Evolutionary conservation across 2,329 filamentous ascomycete genomes (phyloP).

Genomic region (Pseudocercospora macadamiae): DNA sequence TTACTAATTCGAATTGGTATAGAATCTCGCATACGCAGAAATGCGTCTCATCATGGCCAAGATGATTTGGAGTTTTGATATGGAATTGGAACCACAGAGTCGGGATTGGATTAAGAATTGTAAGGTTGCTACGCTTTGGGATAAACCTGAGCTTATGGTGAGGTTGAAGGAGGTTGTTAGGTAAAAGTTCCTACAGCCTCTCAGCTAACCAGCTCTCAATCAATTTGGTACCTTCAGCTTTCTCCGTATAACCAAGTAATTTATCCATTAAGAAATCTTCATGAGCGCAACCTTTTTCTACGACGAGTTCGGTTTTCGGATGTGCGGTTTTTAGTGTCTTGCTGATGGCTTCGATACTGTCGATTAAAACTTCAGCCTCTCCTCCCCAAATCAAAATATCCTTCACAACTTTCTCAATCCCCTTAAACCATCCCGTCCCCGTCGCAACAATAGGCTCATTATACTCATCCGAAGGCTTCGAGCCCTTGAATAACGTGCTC

Average conservation of each 20-base stretch:
- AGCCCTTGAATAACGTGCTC: constrained; percentile 52
- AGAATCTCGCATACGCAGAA: constrained; percentile 43
- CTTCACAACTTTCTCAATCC: constrained; percentile 46
- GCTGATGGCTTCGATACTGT: constrained; percentile 57
- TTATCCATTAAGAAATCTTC: constrained; percentile 48
- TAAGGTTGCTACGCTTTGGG: constrained; percentile 28
- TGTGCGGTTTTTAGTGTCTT: constrained; percentile 50
- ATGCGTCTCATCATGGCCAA: constrained; percentile 44
- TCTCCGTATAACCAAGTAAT: constrained; percentile 43
- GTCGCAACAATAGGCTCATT: constrained; percentile 57
- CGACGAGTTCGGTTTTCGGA: constrained; percentile 39
- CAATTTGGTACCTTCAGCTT: constrained; percentile 40
- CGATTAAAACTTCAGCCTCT: constrained; percentile 59
- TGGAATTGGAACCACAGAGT: constrained; percentile 31
- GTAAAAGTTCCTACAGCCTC: constrained; percentile 34
- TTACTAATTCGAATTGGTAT: too few relatives aligned
- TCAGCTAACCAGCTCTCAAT: constrained; percentile 44
- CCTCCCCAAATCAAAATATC: constrained; percentile 59
- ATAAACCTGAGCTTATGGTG: constrained; percentile 30
- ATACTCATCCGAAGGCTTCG: constrained; percentile 50
- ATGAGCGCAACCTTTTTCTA: constrained; percentile 43
- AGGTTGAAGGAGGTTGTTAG: constrained; percentile 26
- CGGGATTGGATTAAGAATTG: constrained; percentile 14
- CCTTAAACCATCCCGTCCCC: constrained; percentile 58
- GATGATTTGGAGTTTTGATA: constrained; percentile 46